Evolutionary conservation across 495 filamentous ascomycete genomes (phyloP), one percentile per base, ranked within the genome.

Genomic region (Achaetomiella virescens): DNA sequence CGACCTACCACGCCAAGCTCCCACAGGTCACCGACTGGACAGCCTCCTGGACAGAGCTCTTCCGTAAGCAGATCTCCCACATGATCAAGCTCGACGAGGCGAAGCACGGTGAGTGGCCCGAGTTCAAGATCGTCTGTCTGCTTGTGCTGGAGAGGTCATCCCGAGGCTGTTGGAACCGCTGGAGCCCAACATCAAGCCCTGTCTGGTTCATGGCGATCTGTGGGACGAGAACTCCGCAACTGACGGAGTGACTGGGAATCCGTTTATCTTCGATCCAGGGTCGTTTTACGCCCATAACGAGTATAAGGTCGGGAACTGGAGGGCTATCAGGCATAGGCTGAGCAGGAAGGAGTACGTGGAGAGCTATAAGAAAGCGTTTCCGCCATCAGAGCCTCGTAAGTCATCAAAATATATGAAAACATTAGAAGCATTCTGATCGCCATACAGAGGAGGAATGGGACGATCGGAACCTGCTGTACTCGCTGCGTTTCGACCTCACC

Each of bases 271-370:
- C 54, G 77, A 81, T 59, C 65, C 77, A 0, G 63, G 66, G 27
- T 66, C 60, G 7, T 74, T 72, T 45, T 82, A 72, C 57, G 77
- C 70, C 1, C 78, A 82, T 51, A 75, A 80, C 47, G 78, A 81
- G 55, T 72, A 74, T 68, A 70, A 71, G 54, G 61, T 72, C 2
- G 70, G 60, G 22, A 66, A 68, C n/a, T 74, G 70, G 63, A 55
- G 71, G 17, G 47, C 48, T 1, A 17, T 18, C 24, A 42, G 52
- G n/a, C 47, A 59, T 21, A 36, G 25, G 11, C 15, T 61, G 45
- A 58, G 54, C 29, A 21, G 33, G 8, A 17, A 22, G 2, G 31
- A 12, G 1, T 63, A 63, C 47, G 48, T 59, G 7, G 11, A 36
- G 8, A 27, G 2, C 10, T 65, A 59, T n/a, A 31, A 57, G 25